phyloP scores from a whole-genome alignment of 2,329 filamentous ascomycete genomes.

The Calonectria naviculata region DNA sequence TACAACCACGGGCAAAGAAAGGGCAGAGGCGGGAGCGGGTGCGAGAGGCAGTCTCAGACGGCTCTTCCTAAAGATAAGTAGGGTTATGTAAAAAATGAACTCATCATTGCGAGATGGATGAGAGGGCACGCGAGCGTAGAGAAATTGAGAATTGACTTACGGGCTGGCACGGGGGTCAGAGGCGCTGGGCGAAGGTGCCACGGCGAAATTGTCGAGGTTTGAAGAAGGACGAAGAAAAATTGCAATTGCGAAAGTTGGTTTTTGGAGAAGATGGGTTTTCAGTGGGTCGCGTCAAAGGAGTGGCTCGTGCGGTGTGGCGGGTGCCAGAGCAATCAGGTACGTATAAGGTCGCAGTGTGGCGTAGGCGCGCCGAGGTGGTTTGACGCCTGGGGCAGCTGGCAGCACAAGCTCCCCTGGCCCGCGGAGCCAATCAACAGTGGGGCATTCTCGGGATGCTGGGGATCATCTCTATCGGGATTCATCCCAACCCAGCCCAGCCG shows the following conservation, averaged over 20 bases:
- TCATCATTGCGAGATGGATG: slow-evolving; percentile 52
- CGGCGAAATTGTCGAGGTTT: slow-evolving; percentile 5
- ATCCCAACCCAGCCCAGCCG: slow-evolving; percentile 15
- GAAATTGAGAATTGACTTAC: background rate
- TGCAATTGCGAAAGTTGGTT: slow-evolving; percentile 15
- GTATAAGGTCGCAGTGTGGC: too few relatives aligned
- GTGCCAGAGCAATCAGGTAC: background rate
- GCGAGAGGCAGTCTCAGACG: slow-evolving; percentile 55
- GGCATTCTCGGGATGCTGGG: slow-evolving; percentile 19
- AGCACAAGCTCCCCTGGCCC: slow-evolving; percentile 17
- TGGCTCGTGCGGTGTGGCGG: slow-evolving; percentile 7
- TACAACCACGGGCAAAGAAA: slow-evolving; percentile 29
- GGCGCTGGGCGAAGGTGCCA: background rate
- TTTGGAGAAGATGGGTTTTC: slow-evolving; percentile 17
- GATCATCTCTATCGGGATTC: slow-evolving; percentile 25
- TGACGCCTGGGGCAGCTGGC: slow-evolving; percentile 2
- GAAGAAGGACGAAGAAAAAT: slow-evolving; percentile 31
- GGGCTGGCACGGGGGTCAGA: background rate
- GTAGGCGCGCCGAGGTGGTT: background rate
- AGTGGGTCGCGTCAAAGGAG: slow-evolving; percentile 23
- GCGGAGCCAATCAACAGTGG: slow-evolving; percentile 22
- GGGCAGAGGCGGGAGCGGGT: slow-evolving; percentile 24
- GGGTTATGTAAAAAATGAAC: slow-evolving; percentile 51
- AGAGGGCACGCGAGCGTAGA: background rate
- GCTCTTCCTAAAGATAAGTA: slow-evolving; percentile 56